Evolutionary conservation across 164 flowering plant species (phyloP), one percentile per base, ranked within the genome.

Genomic region (Tetracentron sinense): DNA sequence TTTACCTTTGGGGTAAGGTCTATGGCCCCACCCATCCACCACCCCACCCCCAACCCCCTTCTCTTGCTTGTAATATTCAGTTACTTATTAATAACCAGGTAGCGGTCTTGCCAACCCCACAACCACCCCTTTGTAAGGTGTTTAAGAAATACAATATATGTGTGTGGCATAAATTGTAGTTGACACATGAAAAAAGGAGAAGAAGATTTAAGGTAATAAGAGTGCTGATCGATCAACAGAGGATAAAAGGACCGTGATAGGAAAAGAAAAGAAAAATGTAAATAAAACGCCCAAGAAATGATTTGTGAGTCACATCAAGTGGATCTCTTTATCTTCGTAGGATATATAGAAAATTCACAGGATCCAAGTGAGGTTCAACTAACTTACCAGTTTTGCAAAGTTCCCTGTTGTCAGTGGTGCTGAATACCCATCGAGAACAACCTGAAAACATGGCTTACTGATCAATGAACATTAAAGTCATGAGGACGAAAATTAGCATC

Each of bases 371-470:
- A 64, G 22, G 54, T 62, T 71, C 72, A 75, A 79, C 73, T 83
- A 86, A 85, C 88, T 85, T 88, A 93, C 98, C 98, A 87, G 84
- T 82, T 88, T 90, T 51, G 90, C 90, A 56, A 93, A 88, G 76
- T 87, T 93, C 70, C 98, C 98, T 25, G 96, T 81, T 0, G 98
- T 93, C 56, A 93, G 65, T 62, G 98, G 98, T 27, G 98, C 90
- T 69, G 98, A 93, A 77, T 85, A 93, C 65, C 97, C 98, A 82
- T 90, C 98, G 66, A 93, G 22, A 61, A 83, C 90, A 62, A 90
- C 89, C 98, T 93, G 85, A 60, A 75, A 42, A 58, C 25, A 65
- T 19, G 16, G 3, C 29, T 44, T 51, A 38, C 0, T 25, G 17
- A 65, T 47, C 28, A 48, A 49, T 17, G 12, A 4, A 48, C 19